Evolutionary conservation across 2,329 filamentous ascomycete species (phyloP), one percentile per base, ranked within the genome.

Genomic region (Pseudocercospora cruenta): DNA sequence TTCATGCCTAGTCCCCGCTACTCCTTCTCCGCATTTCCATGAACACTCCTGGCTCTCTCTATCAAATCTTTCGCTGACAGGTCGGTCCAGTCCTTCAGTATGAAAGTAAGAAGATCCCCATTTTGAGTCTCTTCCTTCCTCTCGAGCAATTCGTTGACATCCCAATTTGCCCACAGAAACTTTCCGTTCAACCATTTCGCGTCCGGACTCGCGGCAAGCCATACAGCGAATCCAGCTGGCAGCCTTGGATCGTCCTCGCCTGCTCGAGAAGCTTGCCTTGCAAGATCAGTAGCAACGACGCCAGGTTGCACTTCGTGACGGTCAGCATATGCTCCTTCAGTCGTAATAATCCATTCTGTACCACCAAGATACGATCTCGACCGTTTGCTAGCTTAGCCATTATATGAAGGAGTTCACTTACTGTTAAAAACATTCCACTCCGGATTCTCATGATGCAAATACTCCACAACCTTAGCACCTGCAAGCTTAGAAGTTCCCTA

Each of bases 121-220:
- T 53, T 31, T 12, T 28, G 31, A 66, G 68, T 67, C 57, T 62
- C 62, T 58, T 64, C 62, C 39, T 51, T 62, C 58, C 47, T 49
- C 57, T 60, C 63, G 36, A 64, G 51, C 60, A 69, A 28, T 31
- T 68, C 65, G n/a, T 28, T 49, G 22, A 69, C 53, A 66, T 69
- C 67, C 65, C 65, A 69, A 62, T 69, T 67, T 57, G 67, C 67
- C 65, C 67, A 69, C 10, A 69, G 19, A 61, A 70, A 72, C 53
- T 62, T 60, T 24, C 70, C 69, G 45, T 67, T 67, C 31, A 68
- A 60, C 36, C 31, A 43, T 43, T 45, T 64, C 0, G 73, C 71
- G 66, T 82, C 79, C 1, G 75, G 65, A 39, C 73, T 45, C 43
- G 65, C 76, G 1, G 77, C 72, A 5, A 80, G 69, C 80, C 80